Evolutionary conservation across 2,329 filamentous ascomycete genomes (phyloP), one percentile per base, ranked within the genome.

Genomic region (Talaromyces verruculosus): DNA sequence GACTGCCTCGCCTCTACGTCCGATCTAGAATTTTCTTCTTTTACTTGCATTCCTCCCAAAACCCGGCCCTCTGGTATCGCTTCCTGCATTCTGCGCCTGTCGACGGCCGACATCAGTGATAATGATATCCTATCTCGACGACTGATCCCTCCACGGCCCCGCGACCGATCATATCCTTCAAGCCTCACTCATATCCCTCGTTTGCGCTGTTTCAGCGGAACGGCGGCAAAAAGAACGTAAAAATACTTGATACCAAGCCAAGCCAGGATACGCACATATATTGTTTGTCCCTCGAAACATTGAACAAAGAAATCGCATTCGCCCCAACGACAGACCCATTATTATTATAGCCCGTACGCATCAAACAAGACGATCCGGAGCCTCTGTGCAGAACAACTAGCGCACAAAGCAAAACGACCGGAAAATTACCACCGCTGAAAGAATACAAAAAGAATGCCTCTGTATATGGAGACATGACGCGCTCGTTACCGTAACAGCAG

Each of bases 381-480:
- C 4, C 25, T 28, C 25, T 51, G 47, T 2, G 22, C 47, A 51
- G 6, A 49, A 51, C 22, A 30, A 17, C 47, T 3, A 17, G 33
- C 2, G 13, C 30, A 11, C 53, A 57, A 25, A 15, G 43, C 17
- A 45, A 25, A 22, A 17, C 41, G 30, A 17, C 22, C 22, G 2
- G 39, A 35, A 33, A 35, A 47, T 28, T 17, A 43, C 13, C 25
- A 33, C 17, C 25, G 22, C 17, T 30, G 17, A 45, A 47, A 22
- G 58, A 33, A 33, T 19, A 33, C 5, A 43, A 7, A 47, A 60
- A 19, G 11, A 55, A 55, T 37, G 51, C 10, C 30, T 55, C 10
- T 45, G 57, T 4, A 47, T 47, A 47, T 47, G 41, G 58, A 61
- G 37, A 61, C 43, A 61, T 61, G 43, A 47, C 58, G 35, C 41